Evolutionary conservation across 768 basidiomycete genomes (phyloP).

Genomic region (Thelephora aurantiotincta): DNA sequence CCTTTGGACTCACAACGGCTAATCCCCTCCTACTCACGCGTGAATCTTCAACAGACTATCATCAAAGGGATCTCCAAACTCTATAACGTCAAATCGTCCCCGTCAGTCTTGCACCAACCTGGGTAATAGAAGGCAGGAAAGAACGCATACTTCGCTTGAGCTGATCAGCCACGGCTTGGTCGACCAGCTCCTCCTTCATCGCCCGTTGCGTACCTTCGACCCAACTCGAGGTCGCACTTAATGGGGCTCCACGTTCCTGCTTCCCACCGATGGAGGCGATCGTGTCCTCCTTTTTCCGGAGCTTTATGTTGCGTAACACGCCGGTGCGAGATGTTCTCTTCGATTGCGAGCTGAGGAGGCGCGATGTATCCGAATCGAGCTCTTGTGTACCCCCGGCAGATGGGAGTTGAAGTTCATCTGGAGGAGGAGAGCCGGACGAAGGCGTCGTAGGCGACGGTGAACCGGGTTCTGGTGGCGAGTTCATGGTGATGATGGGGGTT

Average conservation of each 20-base stretch:
- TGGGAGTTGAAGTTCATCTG: conserved; percentile 17
- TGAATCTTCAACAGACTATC: background rate
- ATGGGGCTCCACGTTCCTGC: background rate
- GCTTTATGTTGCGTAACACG: background rate
- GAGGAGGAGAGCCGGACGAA: conserved; percentile 23
- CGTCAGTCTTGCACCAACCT: background rate
- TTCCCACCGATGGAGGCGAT: background rate
- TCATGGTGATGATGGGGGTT: conserved; percentile 11
- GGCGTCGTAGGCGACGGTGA: conserved; percentile 21
- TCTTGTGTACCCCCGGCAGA: background rate
- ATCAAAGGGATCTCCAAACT: background rate
- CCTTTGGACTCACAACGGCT: too few species aligned
- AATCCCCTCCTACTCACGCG: background rate
- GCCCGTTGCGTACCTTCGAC: background rate
- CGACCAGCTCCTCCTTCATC: background rate
- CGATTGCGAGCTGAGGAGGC: background rate
- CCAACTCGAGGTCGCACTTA: background rate
- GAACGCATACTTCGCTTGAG: background rate
- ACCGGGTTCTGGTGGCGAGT: conserved; percentile 22
- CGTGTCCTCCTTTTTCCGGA: background rate
- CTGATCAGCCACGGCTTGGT: background rate
- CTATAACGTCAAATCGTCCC: background rate
- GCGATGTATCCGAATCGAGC: background rate
- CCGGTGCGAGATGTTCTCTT: background rate
- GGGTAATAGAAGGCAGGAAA: background rate